These are phyloP conservation scores for Viridothelium virens DNA, from an alignment of 495 filamentous ascomycete genomes.

Conservation along the genomic window DNA sequence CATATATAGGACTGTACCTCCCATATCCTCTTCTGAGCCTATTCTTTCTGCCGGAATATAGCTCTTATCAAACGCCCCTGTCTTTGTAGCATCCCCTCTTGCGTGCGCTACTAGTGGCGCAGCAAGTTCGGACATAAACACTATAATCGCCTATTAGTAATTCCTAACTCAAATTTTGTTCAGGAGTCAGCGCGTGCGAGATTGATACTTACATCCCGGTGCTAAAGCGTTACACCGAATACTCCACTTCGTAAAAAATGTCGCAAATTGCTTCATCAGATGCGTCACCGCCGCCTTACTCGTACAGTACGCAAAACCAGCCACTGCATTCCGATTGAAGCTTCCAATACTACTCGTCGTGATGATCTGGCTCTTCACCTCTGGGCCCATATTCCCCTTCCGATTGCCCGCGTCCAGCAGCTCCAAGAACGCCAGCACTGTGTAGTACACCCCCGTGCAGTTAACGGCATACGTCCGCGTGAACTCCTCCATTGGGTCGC, in stretches of 20 bases:
- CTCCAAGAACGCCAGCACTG: slow-evolving; percentile 39
- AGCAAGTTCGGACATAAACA: slow-evolving; percentile 27
- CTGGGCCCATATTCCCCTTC: slow-evolving; percentile 22
- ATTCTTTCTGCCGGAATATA: slow-evolving; percentile 32
- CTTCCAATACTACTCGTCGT: slow-evolving; percentile 31
- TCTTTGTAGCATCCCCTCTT: slow-evolving; percentile 18
- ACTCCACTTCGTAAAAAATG: slow-evolving; percentile 29
- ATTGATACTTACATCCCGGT: slow-evolving; percentile 40
- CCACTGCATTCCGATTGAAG: slow-evolving; percentile 27
- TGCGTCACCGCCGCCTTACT: slow-evolving; percentile 32
- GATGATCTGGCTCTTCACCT: slow-evolving; percentile 33
- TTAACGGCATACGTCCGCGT: slow-evolving; percentile 34
- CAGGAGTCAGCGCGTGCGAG: neutral
- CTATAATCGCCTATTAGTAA: slow-evolving; percentile 7
- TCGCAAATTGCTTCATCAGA: slow-evolving; percentile 34
- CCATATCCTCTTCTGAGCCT: slow-evolving; percentile 35
- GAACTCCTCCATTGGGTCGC: slow-evolving; percentile 22
- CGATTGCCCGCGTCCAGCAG: slow-evolving; percentile 41
- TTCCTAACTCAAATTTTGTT: neutral
- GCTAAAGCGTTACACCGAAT: slow-evolving; percentile 28
- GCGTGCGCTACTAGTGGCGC: slow-evolving; percentile 14
- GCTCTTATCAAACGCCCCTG: slow-evolving; percentile 22
- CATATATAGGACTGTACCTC: slow-evolving; percentile 34
- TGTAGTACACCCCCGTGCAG: slow-evolving; percentile 34
- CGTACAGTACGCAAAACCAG: slow-evolving; percentile 32